These are phyloP conservation scores for Capsicum baccatum DNA, from an alignment of 257 asterid species.

Conservation along the genomic window DNA sequence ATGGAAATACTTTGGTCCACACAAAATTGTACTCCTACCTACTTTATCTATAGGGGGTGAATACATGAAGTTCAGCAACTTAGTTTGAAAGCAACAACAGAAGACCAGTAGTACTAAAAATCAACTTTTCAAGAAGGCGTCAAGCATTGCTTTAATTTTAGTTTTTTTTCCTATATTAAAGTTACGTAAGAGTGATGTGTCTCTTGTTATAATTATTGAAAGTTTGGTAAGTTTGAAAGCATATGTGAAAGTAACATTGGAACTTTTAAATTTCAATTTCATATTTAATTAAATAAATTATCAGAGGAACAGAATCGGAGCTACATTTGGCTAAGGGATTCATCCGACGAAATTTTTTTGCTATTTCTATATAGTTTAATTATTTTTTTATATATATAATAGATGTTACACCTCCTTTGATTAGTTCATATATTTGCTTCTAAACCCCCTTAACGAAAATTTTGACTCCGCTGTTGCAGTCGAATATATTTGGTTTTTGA, in stretches of 20 bases:
- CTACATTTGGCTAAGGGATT: too few species aligned
- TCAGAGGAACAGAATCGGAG: too few species aligned
- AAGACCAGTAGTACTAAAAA: neutral
- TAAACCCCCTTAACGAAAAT: too few species aligned
- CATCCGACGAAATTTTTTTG: too few species aligned
- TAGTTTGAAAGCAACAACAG: too few species aligned
- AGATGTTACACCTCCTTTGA: too few species aligned
- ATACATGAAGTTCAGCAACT: neutral
- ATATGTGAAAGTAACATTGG: neutral
- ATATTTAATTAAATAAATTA: too few species aligned
- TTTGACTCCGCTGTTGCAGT: rapidly evolving
- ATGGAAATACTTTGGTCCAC: neutral
- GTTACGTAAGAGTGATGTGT: neutral
- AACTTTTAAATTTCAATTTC: too few species aligned
- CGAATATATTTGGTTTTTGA: neutral
- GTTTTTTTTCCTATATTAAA: neutral
- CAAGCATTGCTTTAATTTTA: neutral
- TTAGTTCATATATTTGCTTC: too few species aligned
- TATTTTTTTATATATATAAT: too few species aligned
- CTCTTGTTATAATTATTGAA: neutral
- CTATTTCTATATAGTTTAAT: too few species aligned
- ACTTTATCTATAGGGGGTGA: neutral
- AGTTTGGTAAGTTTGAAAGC: neutral
- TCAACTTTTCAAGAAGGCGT: constrained; percentile 6
- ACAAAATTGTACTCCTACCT: neutral